Evolutionary conservation across 148 eudicot genomes (phyloP), one percentile per base, ranked within the genome.

Genomic region (Beta vulgaris): DNA sequence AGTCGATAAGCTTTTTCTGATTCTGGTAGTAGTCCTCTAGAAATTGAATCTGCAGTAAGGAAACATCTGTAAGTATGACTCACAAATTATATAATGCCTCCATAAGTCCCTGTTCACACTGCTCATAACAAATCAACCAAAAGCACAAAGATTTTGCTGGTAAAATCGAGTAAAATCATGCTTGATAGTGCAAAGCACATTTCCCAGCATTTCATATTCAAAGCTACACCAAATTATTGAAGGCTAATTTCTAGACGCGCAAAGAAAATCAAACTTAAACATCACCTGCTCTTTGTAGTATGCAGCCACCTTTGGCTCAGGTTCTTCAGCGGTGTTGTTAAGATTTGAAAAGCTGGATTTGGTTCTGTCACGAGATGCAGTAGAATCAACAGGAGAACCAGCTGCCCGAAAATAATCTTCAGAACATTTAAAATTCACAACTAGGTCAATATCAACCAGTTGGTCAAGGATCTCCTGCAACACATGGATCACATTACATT

Each of bases 401-500:
- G 78, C 76, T 64, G 77, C 66, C 15, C 71, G 77, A 39, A 68
- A 69, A 73, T 71, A 51, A 21, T 79, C 81, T 35, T 86, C 89
- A 7, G 85, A 55, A 78, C 92, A 82, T 84, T 91, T 94, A 73
- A 91, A 91, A 78, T 94, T 94, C 78, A 94, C 77, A 29, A 91
- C 98, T 64, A 91, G 76, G 82, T 91, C 96, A 63, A 94, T 80
- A 66, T 94, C 92, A 23, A 92, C 88, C 71, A 91, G 74, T 84
- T 94, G 83, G 76, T 94, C 97, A 59, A 94, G 89, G 70, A 94
- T 86, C 80, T 92, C 97, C 98, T 91, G 93, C 75, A 81, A 67
- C 6, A 61, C 23, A 60, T 28, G 18, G 42, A 60, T 31, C 55
- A 49, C 7, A 58, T 6, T 68, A 26, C 29, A 73, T 76, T 53